Evolutionary conservation across 441 rosid genomes (phyloP).

Genomic region (Gossypium gossypioides): DNA sequence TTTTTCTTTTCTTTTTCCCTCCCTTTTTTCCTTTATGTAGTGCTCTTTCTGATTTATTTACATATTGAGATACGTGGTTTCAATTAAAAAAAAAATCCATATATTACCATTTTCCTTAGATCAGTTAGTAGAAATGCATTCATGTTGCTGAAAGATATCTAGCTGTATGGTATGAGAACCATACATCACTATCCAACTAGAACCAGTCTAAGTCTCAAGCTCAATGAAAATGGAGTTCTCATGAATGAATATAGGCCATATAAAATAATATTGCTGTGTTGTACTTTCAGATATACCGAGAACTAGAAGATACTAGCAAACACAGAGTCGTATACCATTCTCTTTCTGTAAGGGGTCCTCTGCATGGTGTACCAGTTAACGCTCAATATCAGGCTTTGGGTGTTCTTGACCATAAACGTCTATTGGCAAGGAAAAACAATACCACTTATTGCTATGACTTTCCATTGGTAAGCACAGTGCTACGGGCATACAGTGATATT

Average conservation of each 20-base stretch:
- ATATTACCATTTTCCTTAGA: not conserved
- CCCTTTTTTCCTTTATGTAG: not conserved
- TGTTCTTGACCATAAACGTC: conserved; percentile 73
- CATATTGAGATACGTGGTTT: not conserved
- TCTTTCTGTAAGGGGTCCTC: conserved; percentile 47
- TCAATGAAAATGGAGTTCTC: not conserved
- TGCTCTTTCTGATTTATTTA: not conserved
- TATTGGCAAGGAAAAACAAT: conserved; percentile 69
- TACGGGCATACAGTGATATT: conserved; percentile 5
- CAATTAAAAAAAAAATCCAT: not conserved
- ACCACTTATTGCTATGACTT: conserved; percentile 98
- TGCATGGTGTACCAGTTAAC: conserved; percentile 57
- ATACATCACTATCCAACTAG: not conserved
- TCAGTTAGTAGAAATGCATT: not conserved
- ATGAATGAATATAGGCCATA: conserved; percentile 2
- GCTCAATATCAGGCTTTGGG: conserved; percentile 66
- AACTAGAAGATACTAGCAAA: conserved; percentile 58
- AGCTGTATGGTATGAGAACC: not conserved
- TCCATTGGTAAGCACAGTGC: conserved; percentile 60
- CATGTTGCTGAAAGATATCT: not conserved
- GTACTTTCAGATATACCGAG: conserved; percentile 73
- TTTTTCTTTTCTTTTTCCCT: not conserved
- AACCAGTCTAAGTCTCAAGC: not conserved
- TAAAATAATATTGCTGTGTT: conserved; percentile 10
- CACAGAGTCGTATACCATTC: conserved; percentile 60